A percentile compares a stretch with the other conserved stretches of the same genome.
phyloP scores from a whole-genome alignment of 345 rosid genomes.

The Cardiospermum halicacabum region DNA sequence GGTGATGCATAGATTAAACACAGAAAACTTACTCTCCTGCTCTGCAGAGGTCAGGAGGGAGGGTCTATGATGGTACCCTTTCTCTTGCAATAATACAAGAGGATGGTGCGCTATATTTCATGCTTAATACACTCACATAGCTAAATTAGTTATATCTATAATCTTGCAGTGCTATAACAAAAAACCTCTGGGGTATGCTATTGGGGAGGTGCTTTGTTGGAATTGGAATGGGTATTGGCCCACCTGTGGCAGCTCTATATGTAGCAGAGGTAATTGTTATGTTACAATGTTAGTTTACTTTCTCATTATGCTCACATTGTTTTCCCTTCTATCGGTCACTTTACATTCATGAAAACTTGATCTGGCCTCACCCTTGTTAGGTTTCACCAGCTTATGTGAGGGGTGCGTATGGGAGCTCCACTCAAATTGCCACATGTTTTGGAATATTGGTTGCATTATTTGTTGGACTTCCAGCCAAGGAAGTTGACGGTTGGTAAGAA shows the following conservation, averaged over 20 bases:
- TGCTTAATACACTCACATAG: no score
- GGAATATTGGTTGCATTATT: slow-evolving; percentile 72
- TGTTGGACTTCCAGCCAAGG: slow-evolving; percentile 80
- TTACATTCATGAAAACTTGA: slow-evolving; percentile 3
- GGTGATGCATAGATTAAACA: not conserved
- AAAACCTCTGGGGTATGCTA: slow-evolving; percentile 83
- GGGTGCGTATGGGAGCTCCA: slow-evolving; percentile 86
- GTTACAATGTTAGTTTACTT: slow-evolving; percentile 9
- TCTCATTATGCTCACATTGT: not conserved
- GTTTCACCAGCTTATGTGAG: slow-evolving; percentile 89
- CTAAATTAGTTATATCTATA: not conserved
- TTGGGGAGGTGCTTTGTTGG: slow-evolving; percentile 87
- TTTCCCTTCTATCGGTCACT: not conserved
- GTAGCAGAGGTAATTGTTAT: slow-evolving; percentile 74
- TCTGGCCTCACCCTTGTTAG: slow-evolving; percentile 29
- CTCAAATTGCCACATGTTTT: slow-evolving; percentile 76
- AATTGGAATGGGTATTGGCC: slow-evolving; percentile 92
- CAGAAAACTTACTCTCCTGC: no score
- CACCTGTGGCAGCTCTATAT: slow-evolving; percentile 86
- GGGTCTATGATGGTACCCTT: no score
- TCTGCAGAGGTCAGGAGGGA: no score
- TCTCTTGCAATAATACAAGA: no score
- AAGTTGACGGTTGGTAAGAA: slow-evolving; percentile 66
- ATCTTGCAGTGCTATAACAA: slow-evolving; percentile 70
- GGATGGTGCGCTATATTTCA: no score